Conservation (phyloP, 805 yeast genomes). For the Wickerhamiella allomyrinae region DNA sequence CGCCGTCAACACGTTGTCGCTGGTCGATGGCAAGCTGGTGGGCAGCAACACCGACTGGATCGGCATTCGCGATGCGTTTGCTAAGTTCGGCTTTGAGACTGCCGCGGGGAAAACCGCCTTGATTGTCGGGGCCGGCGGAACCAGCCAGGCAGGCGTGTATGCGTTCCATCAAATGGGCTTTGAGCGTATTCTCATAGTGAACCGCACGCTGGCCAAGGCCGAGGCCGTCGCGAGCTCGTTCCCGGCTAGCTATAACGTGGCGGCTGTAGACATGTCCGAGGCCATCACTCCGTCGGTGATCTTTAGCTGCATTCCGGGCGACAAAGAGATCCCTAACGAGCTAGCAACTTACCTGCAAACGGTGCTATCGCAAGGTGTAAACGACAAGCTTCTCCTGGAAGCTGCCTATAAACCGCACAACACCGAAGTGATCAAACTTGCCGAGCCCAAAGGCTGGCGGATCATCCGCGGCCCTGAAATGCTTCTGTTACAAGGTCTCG, state of each 20-base stretch:
- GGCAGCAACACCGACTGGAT: slow-evolving; percentile 97
- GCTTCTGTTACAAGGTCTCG: slow-evolving; percentile 87
- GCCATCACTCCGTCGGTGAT: slow-evolving; percentile 35
- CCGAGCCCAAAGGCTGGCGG: slow-evolving; percentile 54
- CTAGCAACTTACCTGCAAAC: slow-evolving; percentile 4
- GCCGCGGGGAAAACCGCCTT: slow-evolving; percentile 37
- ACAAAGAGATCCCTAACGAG: slow-evolving; percentile 8
- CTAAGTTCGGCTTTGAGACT: slow-evolving; percentile 40
- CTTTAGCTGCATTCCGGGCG: slow-evolving; percentile 17
- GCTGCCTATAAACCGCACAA: slow-evolving; percentile 88
- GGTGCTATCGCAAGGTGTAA: slow-evolving; percentile 28
- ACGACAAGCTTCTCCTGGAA: slow-evolving; percentile 60
- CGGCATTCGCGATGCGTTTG: slow-evolving; percentile 64
- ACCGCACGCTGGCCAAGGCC: slow-evolving; percentile 62
- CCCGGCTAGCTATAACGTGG: slow-evolving; percentile 45
- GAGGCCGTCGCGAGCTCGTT: slow-evolving; percentile 43
- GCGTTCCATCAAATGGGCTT: slow-evolving; percentile 76
- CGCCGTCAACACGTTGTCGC: slow-evolving; percentile 76
- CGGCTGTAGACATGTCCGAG: slow-evolving; percentile 28
- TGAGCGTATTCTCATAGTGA: slow-evolving; percentile 56
- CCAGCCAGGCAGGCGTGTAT: slow-evolving; percentile 85
- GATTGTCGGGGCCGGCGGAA: slow-evolving; percentile 95
- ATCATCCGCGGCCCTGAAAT: slow-evolving; percentile 83
- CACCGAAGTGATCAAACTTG: slow-evolving; percentile 76
- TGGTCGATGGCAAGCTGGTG: slow-evolving; percentile 33